Percentiles rank a stretch among this genome's conserved stretches.
Evolutionary conservation across 106 monocot genomes (phyloP).

Genomic region (Xerophyta viscosa): DNA sequence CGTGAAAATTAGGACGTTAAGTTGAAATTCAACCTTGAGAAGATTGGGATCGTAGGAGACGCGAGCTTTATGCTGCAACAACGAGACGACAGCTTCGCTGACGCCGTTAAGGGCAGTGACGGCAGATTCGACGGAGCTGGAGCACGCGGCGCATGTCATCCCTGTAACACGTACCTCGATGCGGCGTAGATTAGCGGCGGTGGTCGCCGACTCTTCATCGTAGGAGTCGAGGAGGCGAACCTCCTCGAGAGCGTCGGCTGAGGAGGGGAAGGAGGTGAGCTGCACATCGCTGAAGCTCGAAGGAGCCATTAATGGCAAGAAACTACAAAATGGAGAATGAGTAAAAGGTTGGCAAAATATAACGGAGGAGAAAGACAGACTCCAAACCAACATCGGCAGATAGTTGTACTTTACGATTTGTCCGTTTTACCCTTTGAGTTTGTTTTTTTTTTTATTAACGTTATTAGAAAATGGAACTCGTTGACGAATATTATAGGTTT

Average conservation of each 20-base stretch:
- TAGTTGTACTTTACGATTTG: no score
- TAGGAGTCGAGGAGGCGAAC: conserved; percentile 55
- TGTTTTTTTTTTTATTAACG: no score
- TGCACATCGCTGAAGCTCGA: conserved; percentile 33
- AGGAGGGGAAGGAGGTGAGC: conserved; percentile 22
- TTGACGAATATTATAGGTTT: no score
- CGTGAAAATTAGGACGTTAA: not conserved
- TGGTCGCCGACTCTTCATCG: conserved; percentile 29
- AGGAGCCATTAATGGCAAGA: not conserved
- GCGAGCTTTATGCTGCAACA: conserved; percentile 59
- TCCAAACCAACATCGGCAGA: no score
- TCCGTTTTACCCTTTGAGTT: no score
- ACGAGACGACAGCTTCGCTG: conserved; percentile 38
- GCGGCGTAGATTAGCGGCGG: conserved; percentile 3
- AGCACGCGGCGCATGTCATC: conserved; percentile 83
- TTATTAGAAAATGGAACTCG: no score
- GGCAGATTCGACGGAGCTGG: conserved; percentile 51
- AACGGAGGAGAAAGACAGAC: not conserved
- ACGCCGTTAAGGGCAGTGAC: conserved; percentile 32
- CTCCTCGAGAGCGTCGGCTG: conserved; percentile 42
- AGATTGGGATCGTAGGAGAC: conserved; percentile 59
- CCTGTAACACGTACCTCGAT: conserved; percentile 49
- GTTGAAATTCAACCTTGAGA: conserved; percentile 26
- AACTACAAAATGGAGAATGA: not conserved
- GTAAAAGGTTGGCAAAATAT: not conserved